Conservation (phyloP, 805 yeast species). For the Cyberlindnera xishuangbannaensis region DNA sequence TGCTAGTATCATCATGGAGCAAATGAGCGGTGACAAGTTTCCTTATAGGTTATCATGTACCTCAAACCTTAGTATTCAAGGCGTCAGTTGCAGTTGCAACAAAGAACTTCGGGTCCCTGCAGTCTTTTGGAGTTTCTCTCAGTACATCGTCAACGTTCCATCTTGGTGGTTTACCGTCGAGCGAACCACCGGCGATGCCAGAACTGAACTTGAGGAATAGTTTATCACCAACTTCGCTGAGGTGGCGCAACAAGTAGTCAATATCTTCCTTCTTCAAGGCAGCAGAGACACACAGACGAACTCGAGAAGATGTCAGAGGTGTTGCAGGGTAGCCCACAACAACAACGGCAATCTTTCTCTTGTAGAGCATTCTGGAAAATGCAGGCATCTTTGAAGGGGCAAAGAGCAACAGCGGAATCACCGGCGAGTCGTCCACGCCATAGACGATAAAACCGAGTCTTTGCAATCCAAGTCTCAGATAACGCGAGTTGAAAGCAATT, state of each 20-base stretch:
- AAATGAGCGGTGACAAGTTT: too few relatives aligned
- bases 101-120: constrained; percentile 35
- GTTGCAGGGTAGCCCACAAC: constrained; percentile 98
- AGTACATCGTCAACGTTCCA: constrained; percentile 77
- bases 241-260: constrained; percentile 66
- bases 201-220: constrained; percentile 71
- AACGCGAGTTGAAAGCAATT: constrained; percentile 93
- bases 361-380: constrained; percentile 74
- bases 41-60: too few relatives aligned
- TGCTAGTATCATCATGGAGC: too few relatives aligned
- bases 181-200: constrained; percentile 61
- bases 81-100: constrained; percentile 17
- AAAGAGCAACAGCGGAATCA: constrained; percentile 80
- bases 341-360: constrained; percentile 84
- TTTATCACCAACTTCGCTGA: constrained; percentile 74
- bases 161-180: constrained; percentile 64
- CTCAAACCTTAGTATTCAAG: too few relatives aligned
- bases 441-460: constrained; percentile 90
- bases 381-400: constrained; percentile 95
- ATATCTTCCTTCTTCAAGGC: constrained; percentile 92
- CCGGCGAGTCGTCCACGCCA: constrained; percentile 96
- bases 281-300: constrained; percentile 87
- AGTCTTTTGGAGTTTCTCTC: constrained; percentile 64
- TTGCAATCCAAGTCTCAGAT: constrained; percentile 83
- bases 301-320: constrained; percentile 82